Percentiles rank a stretch among this genome's conserved stretches.
phyloP scores from a whole-genome alignment of 345 rosid species.

The Lumnitzera racemosa region DNA sequence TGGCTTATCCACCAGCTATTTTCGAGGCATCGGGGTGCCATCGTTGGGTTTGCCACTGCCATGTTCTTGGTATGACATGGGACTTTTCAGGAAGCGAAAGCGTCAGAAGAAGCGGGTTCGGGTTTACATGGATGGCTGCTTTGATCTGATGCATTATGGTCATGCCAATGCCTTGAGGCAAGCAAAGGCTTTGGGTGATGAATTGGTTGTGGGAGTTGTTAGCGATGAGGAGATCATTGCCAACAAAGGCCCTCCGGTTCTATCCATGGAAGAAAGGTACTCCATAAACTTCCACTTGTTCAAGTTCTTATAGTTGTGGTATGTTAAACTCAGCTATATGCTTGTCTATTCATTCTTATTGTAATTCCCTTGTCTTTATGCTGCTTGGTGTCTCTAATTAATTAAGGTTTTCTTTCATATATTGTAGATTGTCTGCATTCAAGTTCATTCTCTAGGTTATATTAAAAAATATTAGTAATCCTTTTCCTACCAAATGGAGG shows the following conservation, averaged over 20 bases:
- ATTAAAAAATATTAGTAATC: too few species aligned
- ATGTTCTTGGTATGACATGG: slow-evolving; percentile 29
- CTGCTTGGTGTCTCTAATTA: neutral
- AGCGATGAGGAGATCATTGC: slow-evolving; percentile 93
- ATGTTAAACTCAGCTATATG: too few species aligned
- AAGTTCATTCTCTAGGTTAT: too few species aligned
- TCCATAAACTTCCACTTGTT: neutral
- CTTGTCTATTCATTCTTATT: neutral
- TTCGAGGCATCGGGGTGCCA: slow-evolving; percentile 47
- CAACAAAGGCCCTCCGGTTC: slow-evolving; percentile 89
- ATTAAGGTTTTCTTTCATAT: too few species aligned
- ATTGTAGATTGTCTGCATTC: too few species aligned
- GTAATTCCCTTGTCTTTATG: neutral
- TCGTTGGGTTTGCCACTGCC: slow-evolving; percentile 18
- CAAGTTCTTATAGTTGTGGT: neutral
- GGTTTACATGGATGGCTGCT: slow-evolving; percentile 98
- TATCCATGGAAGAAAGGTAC: slow-evolving; percentile 84
- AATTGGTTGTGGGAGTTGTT: slow-evolving; percentile 86
- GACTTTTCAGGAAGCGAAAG: slow-evolving; percentile 32
- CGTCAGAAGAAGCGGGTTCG: slow-evolving; percentile 50
- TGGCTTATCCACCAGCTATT: slow-evolving; percentile 54
- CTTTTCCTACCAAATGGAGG: too few species aligned
- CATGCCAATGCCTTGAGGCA: slow-evolving; percentile 89
- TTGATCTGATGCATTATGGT: slow-evolving; percentile 97
- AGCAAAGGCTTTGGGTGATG: slow-evolving; percentile 86